Percentiles rank a stretch among this genome's conserved stretches.
phyloP scores from a whole-genome alignment of 73 alveolate species.

The Stentor coeruleus region DNA sequence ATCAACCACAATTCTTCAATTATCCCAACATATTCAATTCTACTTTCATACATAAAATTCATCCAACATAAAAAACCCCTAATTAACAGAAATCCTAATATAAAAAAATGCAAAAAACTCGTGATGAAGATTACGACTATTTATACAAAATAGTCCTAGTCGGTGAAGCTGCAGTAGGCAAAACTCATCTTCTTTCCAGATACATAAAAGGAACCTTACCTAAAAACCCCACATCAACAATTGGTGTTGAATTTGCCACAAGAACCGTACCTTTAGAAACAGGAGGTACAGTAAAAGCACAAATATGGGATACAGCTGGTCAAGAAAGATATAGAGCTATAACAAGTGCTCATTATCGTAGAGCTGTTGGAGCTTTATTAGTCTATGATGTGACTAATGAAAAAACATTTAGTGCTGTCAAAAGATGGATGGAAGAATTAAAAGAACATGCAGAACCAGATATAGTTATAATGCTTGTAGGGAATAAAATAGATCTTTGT shows the following conservation, averaged over 20 bases:
- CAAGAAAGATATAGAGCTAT: constrained; percentile 84
- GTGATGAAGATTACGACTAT: constrained; percentile 58
- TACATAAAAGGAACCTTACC: constrained; percentile 73
- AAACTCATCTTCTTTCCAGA: constrained; percentile 67
- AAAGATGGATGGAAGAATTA: constrained; percentile 80
- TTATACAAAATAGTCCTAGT: constrained; percentile 58
- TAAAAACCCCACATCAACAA: constrained; percentile 65
- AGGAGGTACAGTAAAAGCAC: constrained; percentile 85
- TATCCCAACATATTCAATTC: no score
- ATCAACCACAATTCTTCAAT: no score
- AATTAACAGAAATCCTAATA: no score
- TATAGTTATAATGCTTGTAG: constrained; percentile 75
- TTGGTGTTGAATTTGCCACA: constrained; percentile 91
- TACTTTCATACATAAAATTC: no score
- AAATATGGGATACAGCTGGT: constrained; percentile 95
- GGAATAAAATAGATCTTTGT: constrained; percentile 75
- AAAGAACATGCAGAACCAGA: constrained; percentile 86
- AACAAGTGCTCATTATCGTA: constrained; percentile 80
- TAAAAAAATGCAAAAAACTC: no score
- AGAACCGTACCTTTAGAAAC: constrained; percentile 72
- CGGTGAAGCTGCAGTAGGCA: constrained; percentile 89
- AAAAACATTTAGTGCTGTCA: constrained; percentile 58
- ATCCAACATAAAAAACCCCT: no score
- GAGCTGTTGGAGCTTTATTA: constrained; percentile 82
- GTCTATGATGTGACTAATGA: constrained; percentile 82